phyloP scores from a whole-genome alignment of 108 stramenopile genomes.

The Pseudonitzschia delicatissima region DNA sequence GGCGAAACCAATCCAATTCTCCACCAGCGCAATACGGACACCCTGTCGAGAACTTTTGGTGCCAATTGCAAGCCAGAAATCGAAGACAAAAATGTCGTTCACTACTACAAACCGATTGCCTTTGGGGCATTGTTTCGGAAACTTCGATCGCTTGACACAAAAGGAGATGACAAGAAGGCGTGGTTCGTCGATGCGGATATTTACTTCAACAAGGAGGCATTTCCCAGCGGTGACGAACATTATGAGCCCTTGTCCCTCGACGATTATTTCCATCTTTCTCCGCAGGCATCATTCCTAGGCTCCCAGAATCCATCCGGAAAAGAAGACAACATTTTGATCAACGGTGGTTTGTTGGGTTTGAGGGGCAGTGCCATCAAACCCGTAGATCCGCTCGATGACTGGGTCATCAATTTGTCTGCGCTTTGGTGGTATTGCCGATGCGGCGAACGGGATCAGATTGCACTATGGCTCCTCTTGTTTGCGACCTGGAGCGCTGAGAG shows the following conservation, averaged over 20 bases:
- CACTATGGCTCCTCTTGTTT: conserved; percentile 6
- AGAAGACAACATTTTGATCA: background rate
- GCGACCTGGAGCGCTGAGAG: conserved; percentile 13
- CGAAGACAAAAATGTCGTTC: background rate
- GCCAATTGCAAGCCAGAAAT: background rate
- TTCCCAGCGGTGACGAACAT: background rate
- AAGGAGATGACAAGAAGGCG: background rate
- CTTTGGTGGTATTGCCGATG: conserved; percentile 10
- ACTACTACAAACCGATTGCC: conserved; percentile 8
- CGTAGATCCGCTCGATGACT: background rate
- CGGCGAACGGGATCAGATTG: conserved; percentile 11
- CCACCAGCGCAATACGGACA: background rate
- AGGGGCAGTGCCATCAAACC: background rate
- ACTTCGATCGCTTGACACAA: background rate
- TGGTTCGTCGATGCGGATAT: conserved; percentile 13
- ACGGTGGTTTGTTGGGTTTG: conserved; percentile 8
- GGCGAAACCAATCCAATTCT: background rate
- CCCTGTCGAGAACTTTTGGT: background rate
- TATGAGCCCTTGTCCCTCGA: background rate
- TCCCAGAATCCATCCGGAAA: conserved; percentile 7
- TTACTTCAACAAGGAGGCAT: background rate
- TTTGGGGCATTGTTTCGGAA: background rate
- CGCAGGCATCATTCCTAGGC: background rate
- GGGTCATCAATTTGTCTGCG: background rate
- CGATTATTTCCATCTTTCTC: background rate